Base-by-base conservation (phyloP, 1,139 yeast genomes). In the Geotrichum restrictum region DNA sequence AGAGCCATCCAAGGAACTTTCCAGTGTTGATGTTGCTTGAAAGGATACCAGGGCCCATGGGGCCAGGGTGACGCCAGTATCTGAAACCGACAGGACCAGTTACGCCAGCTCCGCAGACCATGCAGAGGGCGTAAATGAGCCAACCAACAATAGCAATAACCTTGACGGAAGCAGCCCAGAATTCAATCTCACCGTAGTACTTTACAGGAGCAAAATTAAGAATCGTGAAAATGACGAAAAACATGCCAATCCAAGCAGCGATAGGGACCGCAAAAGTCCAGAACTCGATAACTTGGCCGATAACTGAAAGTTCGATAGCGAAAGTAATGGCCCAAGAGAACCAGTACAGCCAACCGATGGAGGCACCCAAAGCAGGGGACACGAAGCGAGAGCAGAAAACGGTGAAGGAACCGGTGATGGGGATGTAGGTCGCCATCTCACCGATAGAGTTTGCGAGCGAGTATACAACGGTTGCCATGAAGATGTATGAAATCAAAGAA, bases 181-280 rank as follows among this genome's bases (percentile, higher is more conserved):
- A 83, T 64, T 83, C 88, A 7, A 82, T 71, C 62, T 83, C 88
- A 36, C 88, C 88, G 61, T 79, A 82, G 45, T 73, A 74, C 55
- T 69, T 71, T 27, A 82, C 88, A 57, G 77, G 80, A 55, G 80
- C 69, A 36, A 80, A 73, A 62, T 82, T 82, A 54, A 81, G 68
- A 8, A 68, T 60, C 32, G 83, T 66, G 21, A 82, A 69, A 40
- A 80, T 70, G 10, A 76, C 71, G 85, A 85, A 82, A 56, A 82
- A 79, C 32, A 82, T 74, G 16, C 80, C 75, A 38, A 78, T 76
- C 75, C 80, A 82, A 53, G 74, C 77, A 39, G 81, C 83, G 66
- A 80, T 60, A 73, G 55, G 82, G 54, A 74, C 77, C 40, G 81
- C 83, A 1, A 81, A 78, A 1, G 69, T 64, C 88, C 88, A 83